Base-by-base conservation (phyloP, 805 yeast species). In the Metschnikowia reukaufii region DNA sequence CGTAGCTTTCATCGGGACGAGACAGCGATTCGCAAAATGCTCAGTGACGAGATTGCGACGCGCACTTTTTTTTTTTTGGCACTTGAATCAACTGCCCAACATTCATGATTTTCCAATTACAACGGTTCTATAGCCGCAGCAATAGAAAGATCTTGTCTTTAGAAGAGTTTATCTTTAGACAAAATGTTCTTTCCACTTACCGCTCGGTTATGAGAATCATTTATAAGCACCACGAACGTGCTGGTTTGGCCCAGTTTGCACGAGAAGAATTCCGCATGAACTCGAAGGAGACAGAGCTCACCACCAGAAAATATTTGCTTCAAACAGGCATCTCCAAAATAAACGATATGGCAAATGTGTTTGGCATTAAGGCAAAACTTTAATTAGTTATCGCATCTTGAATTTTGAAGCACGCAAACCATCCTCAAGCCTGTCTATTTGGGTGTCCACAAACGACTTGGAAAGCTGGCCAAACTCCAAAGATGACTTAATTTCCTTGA, bases 161-260 rank as follows among this genome's bases (percentile, higher is more conserved):
- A 4, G 75, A 72, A 36, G 76, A 72, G 46, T 72, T 72, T 47
- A 42, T 72, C 29, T 71, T 72, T 43, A 61, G 75, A 15, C 66
- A 59, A 38, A 63, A 64, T 45, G 61, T 72, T 13, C 55, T 60
- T n/a, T 49, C 57, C 9, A 63, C 67, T 1, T 72, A 72, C 50
- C 58, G 72, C 35, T 61, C 62, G 21, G 54, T 70, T 15, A 51
- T 66, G 45, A 52, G 76, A 31, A 53, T 64, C 39, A 55, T 72
- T 15, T 66, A 68, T 51, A 60, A 61, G 42, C 65, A 63, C 43
- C 76, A 72, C 42, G 74, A 72, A 45, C 60, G 60, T 33, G 50
- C 55, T 1, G 73, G 68, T n/a, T 50, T 72, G 38, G 56, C 68
- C 34, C 55, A 48, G 13, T 68, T 55, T 47, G 64, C 65, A 4